These are phyloP conservation scores for Microbotryomycetes sp. DNA, from an alignment of 1,284 basidiomycete genomes.

Conservation along the genomic window DNA sequence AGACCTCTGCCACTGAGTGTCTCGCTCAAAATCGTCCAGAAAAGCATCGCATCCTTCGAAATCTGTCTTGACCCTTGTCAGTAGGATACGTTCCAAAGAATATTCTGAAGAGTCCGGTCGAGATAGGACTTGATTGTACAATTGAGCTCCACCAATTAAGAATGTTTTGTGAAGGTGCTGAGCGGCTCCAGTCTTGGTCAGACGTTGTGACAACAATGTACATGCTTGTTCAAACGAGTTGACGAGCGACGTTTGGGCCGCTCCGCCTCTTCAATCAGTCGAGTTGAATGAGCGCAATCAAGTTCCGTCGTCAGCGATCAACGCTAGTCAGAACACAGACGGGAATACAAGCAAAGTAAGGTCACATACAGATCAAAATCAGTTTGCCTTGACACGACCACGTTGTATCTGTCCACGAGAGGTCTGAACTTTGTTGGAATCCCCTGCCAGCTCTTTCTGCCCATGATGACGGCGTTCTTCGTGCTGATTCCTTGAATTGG, in stretches of 20 bases:
- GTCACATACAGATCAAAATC: slow-evolving; percentile 61
- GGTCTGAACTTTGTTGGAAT: slow-evolving; percentile 87
- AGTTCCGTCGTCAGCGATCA: slow-evolving; percentile 11
- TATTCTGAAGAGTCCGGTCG: slow-evolving; percentile 3
- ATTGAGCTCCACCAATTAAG: slow-evolving; percentile 81
- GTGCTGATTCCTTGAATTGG: too few relatives aligned
- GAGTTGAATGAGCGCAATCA: slow-evolving; percentile 22
- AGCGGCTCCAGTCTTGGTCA: slow-evolving; percentile 33
- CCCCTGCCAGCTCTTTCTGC: slow-evolving; percentile 94
- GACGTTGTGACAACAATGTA: neutral
- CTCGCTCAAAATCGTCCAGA: slow-evolving; percentile 46
- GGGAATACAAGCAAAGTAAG: too few relatives aligned
- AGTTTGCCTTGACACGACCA: slow-evolving; percentile 66
- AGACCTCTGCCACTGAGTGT: slow-evolving; percentile 53
- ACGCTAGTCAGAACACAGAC: too few relatives aligned
- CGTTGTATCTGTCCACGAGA: slow-evolving; percentile 66
- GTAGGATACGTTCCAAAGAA: slow-evolving; percentile 61
- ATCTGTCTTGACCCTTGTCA: slow-evolving; percentile 73
- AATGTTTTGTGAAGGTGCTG: too few relatives aligned
- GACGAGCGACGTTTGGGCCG: neutral
- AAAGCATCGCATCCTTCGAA: slow-evolving; percentile 80
- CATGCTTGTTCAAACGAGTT: neutral
- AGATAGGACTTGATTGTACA: slow-evolving; percentile 66
- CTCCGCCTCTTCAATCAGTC: neutral
- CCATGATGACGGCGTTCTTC: slow-evolving; percentile 85